Conservation (phyloP, 495 filamentous ascomycete genomes). For the Melanomma pulvis-pyrius region DNA sequence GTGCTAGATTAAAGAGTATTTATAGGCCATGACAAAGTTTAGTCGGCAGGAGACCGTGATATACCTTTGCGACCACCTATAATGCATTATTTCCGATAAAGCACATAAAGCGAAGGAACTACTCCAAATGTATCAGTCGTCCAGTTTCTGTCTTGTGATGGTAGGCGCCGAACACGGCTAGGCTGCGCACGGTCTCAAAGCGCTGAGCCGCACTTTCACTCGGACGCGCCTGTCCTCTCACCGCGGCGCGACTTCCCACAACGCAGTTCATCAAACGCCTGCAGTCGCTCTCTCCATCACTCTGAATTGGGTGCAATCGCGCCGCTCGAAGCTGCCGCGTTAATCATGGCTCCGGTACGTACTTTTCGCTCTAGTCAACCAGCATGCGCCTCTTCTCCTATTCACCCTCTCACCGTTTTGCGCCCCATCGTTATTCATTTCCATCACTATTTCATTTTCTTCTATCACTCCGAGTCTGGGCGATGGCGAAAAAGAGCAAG, state of each 20-base stretch:
- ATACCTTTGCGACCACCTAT: no score
- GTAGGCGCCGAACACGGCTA: conserved; percentile 1
- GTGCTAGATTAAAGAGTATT: no score
- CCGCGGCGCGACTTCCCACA: conserved; percentile 26
- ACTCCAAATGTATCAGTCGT: no score
- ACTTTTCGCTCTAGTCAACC: background rate
- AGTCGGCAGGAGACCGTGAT: no score
- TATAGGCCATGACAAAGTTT: no score
- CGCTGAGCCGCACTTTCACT: conserved; percentile 5
- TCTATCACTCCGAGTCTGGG: background rate
- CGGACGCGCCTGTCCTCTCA: conserved; percentile 22
- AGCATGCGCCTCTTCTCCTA: background rate
- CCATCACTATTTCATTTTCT: background rate
- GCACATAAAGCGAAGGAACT: no score
- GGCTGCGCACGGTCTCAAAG: background rate
- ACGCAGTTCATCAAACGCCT: background rate
- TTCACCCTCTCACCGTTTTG: background rate
- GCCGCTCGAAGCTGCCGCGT: conserved; percentile 31
- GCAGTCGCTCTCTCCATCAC: background rate
- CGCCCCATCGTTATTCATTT: background rate
- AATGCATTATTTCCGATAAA: no score
- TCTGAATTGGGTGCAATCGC: background rate
- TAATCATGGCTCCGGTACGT: conserved; percentile 46
- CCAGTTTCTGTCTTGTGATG: no score
- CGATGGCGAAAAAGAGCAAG: no score